Conservation (phyloP, 192 early-diverging fungal species). For the Entomortierella beljakovae region DNA sequence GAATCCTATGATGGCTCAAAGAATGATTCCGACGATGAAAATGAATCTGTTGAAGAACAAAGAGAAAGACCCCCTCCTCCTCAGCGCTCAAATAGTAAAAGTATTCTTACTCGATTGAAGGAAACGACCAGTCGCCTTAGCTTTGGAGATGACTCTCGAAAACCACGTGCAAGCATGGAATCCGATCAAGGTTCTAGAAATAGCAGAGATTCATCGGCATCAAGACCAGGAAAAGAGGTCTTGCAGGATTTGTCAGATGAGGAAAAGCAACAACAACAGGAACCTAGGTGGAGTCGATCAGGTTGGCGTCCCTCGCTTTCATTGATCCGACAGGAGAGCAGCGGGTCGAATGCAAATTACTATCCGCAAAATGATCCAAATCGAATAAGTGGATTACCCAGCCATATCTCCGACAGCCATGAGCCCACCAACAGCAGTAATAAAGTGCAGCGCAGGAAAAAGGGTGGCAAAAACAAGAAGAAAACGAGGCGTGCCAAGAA, state of each 20-base stretch:
- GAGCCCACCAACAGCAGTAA: conserved; percentile 1
- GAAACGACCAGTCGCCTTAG: conserved; percentile 38
- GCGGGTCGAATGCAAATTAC: conserved; percentile 11
- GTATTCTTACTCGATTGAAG: conserved; percentile 26
- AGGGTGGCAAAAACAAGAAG: conserved; percentile 24
- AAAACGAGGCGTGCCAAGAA: conserved; percentile 20
- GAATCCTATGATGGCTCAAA: conserved; percentile 23
- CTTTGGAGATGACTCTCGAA: conserved; percentile 27
- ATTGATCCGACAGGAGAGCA: conserved; percentile 44
- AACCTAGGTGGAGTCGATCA: conserved; percentile 36
- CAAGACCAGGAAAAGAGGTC: conserved; percentile 28
- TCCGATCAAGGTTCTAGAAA: conserved; percentile 8
- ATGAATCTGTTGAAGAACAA: background rate
- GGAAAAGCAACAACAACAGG: conserved; percentile 26
- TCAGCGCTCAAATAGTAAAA: conserved; percentile 23
- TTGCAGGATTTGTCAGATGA: conserved; percentile 39
- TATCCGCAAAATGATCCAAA: conserved; percentile 38
- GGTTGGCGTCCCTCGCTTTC: conserved; percentile 43
- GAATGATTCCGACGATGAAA: conserved; percentile 7
- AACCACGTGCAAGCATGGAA: conserved; percentile 14
- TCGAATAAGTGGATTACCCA: conserved; percentile 16
- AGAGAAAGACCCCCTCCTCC: conserved; percentile 18
- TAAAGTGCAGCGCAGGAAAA: conserved; percentile 3
- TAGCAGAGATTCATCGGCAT: conserved; percentile 30
- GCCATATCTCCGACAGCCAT: background rate